These are phyloP conservation scores for Candida sphagnicola DNA, from an alignment of 805 yeast genomes.

Conservation along the genomic window DNA sequence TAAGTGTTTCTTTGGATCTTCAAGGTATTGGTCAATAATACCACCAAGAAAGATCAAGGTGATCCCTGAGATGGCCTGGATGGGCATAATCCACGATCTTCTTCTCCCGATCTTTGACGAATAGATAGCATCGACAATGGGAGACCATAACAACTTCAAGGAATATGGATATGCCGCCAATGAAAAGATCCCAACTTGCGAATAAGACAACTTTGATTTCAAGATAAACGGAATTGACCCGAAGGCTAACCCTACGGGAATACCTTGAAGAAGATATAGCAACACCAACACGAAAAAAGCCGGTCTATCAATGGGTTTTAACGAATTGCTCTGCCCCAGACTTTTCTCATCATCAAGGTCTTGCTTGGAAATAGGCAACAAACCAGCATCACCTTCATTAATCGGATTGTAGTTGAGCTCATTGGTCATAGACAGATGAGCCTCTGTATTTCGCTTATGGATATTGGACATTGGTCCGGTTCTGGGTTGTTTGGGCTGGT, in stretches of 20 bases:
- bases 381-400: slow-evolving; percentile 31
- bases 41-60: slow-evolving; percentile 65
- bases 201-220: slow-evolving; percentile 75
- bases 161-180: slow-evolving; percentile 95
- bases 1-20: slow-evolving; percentile 48
- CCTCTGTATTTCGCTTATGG: slow-evolving; percentile 34
- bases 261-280: slow-evolving; percentile 86
- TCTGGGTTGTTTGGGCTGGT: neutral
- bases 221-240: slow-evolving; percentile 90
- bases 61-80: slow-evolving; percentile 75
- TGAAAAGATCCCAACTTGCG: slow-evolving; percentile 87
- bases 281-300: slow-evolving; percentile 71
- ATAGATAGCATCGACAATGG: slow-evolving; percentile 87
- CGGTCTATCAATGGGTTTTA: slow-evolving; percentile 49
- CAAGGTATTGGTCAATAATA: slow-evolving; percentile 47
- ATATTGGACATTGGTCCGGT: slow-evolving; percentile 51
- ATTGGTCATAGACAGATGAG: slow-evolving; percentile 8
- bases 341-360: slow-evolving; percentile 9
- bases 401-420: slow-evolving; percentile 18
- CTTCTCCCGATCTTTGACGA: slow-evolving; percentile 69
- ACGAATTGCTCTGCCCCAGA: neutral
- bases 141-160: slow-evolving; percentile 90
- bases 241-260: slow-evolving; percentile 93
- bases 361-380: slow-evolving; percentile 26
- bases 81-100: slow-evolving; percentile 91